Evolutionary conservation across 768 basidiomycete genomes (phyloP).

Genomic region (Gymnopilus dilepis): DNA sequence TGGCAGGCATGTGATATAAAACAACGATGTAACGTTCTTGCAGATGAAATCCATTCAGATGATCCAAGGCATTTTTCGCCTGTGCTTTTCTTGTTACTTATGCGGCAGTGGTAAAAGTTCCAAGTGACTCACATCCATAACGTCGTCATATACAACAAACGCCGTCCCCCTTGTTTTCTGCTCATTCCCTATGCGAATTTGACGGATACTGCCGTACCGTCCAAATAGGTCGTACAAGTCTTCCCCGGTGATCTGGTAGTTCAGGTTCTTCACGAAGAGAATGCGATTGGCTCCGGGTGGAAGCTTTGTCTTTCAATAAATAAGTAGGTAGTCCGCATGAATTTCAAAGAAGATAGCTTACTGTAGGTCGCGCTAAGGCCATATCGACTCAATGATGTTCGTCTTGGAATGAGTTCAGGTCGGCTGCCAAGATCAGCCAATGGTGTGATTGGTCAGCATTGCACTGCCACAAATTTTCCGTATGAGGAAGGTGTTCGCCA

Average conservation of each 20-base stretch:
- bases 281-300: constrained; percentile 92
- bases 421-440: too few species aligned
- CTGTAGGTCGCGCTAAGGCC: constrained; percentile 75
- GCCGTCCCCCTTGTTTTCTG: constrained; percentile 94
- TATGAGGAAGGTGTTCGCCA: background rate
- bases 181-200: constrained; percentile 92
- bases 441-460: background rate
- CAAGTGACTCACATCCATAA: constrained; percentile 79
- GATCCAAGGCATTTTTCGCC: constrained; percentile 97
- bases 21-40: constrained; percentile 99
- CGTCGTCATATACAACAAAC: constrained; percentile 95
- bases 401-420: too few species aligned
- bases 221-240: constrained; percentile 98
- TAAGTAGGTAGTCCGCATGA: constrained; percentile 5
- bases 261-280: constrained; percentile 91
- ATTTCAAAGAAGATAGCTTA: constrained; percentile 35
- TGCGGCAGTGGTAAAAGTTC: constrained; percentile 14
- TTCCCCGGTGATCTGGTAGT: constrained; percentile 91
- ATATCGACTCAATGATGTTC: constrained; percentile 49
- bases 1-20: constrained; percentile 96
- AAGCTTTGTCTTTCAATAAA: constrained; percentile 68
- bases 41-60: constrained; percentile 96
- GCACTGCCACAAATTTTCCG: constrained; percentile 2
- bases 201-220: constrained; percentile 95
- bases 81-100: constrained; percentile 35